A percentile compares a stretch with the other conserved stretches of the same genome.
phyloP scores from a whole-genome alignment of 148 eudicot genomes.

The Chenopodium quinoa region DNA sequence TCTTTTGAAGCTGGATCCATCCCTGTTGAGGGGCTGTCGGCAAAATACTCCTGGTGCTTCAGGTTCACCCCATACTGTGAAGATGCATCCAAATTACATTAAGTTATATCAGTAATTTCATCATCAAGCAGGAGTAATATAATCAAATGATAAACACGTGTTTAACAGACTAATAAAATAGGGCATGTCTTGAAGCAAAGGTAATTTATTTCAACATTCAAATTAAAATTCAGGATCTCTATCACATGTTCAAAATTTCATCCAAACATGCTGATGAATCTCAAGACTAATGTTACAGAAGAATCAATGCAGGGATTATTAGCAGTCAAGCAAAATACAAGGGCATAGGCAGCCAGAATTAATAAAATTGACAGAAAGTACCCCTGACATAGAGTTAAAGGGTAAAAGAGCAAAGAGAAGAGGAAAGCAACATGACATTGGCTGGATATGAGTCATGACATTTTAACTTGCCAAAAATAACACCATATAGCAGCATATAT shows the following conservation, averaged over 20 bases:
- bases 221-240: neutral
- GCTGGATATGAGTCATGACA: too few relatives aligned
- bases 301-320: neutral
- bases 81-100: neutral
- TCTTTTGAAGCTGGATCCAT: slow-evolving; percentile 66
- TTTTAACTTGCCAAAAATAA: too few relatives aligned
- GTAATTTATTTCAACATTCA: neutral
- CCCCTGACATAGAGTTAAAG: too few relatives aligned
- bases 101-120: neutral
- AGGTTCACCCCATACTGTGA: slow-evolving; percentile 85
- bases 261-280: neutral
- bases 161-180: neutral
- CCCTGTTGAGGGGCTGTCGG: slow-evolving; percentile 80
- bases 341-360: neutral
- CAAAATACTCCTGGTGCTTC: slow-evolving; percentile 89
- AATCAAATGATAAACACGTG: neutral
- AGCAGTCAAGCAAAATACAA: neutral
- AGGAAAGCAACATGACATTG: too few relatives aligned
- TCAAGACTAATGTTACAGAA: neutral
- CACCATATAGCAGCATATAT: too few relatives aligned
- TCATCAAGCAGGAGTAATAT: neutral
- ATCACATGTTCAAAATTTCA: neutral
- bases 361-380: too few relatives aligned
- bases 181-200: neutral
- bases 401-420: too few relatives aligned